Conservation (phyloP, 139 green algal genomes). For the Microglena sp. region DNA sequence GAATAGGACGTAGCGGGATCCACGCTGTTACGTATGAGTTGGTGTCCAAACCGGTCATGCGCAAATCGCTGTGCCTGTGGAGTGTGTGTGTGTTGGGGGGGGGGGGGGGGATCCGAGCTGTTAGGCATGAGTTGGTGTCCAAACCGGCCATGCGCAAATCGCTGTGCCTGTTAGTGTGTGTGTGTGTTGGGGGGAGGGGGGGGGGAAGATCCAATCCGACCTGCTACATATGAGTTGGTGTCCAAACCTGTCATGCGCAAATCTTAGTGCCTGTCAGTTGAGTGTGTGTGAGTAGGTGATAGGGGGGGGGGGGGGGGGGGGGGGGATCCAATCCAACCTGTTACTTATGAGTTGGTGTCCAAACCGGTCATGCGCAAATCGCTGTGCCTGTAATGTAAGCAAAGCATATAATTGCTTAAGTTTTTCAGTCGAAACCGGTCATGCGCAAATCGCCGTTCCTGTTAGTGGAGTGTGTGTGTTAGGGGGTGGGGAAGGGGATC, state of each 20-base stretch:
- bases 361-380: no score
- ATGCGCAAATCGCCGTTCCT: no score
- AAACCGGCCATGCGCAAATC: slow-evolving; percentile 48
- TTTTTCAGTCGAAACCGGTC: no score
- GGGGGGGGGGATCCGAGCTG: slow-evolving; percentile 63
- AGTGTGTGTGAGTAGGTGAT: background rate
- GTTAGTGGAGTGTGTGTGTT: no score
- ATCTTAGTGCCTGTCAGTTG: background rate
- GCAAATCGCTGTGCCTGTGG: slow-evolving; percentile 27
- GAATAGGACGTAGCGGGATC: slow-evolving; percentile 47
- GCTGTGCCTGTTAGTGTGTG: slow-evolving; percentile 21
- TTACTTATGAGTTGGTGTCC: no score
- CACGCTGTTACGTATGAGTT: slow-evolving; percentile 56
- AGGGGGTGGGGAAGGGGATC: no score
- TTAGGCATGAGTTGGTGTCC: slow-evolving; percentile 58
- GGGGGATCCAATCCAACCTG: no score
- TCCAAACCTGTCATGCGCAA: slow-evolving; percentile 53
- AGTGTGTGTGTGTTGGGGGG: no score
- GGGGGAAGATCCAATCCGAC: slow-evolving; percentile 60
- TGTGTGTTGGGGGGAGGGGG: no score
- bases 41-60: slow-evolving; percentile 58
- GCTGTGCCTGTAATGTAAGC: no score
- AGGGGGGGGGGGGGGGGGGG: no score
- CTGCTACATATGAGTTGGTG: slow-evolving; percentile 54
- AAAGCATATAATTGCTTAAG: no score